Conservation (phyloP, 1,139 yeast species). For the Yamadazyma taylorii region DNA sequence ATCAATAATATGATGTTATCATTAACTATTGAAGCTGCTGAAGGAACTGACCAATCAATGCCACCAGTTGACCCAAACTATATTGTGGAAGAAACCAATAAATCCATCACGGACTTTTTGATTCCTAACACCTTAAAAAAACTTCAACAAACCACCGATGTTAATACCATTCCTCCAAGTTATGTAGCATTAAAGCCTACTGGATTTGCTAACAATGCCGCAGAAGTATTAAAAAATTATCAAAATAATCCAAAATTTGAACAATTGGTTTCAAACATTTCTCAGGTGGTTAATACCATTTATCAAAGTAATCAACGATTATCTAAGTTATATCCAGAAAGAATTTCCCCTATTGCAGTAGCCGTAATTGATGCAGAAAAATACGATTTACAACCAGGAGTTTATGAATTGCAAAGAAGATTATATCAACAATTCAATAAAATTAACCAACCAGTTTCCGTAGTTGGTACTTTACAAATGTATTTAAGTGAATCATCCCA, state of each 20-base stretch:
- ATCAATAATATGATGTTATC: constrained; percentile 93
- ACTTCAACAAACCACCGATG: constrained; percentile 42
- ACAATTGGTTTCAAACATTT: constrained; percentile 63
- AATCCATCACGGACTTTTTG: constrained; percentile 67
- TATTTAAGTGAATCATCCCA: constrained; percentile 72
- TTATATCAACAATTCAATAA: constrained; percentile 76
- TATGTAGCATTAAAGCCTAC: constrained; percentile 93
- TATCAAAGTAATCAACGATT: constrained; percentile 54
- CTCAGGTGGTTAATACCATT: constrained; percentile 54
- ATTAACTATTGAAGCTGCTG: constrained; percentile 90
- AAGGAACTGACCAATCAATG: constrained; percentile 53
- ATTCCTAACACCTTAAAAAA: constrained; percentile 65
- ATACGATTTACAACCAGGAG: constrained; percentile 84
- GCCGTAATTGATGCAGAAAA: constrained; percentile 94
- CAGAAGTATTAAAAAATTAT: constrained; percentile 67
- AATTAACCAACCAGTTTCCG: constrained; percentile 55
- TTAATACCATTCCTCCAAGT: constrained; percentile 73
- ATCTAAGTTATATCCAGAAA: constrained; percentile 54
- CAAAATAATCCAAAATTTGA: constrained; percentile 53
- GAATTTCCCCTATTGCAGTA: constrained; percentile 80
- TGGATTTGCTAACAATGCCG: constrained; percentile 79
- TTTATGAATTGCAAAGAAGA: constrained; percentile 84
- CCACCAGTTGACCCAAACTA: constrained; percentile 54
- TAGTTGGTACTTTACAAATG: constrained; percentile 93
- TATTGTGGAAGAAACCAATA: constrained; percentile 65